Evolutionary conservation across 2,329 filamentous ascomycete genomes (phyloP), one percentile per base, ranked within the genome.

Genomic region (Ophiocordyceps unilateralis): DNA sequence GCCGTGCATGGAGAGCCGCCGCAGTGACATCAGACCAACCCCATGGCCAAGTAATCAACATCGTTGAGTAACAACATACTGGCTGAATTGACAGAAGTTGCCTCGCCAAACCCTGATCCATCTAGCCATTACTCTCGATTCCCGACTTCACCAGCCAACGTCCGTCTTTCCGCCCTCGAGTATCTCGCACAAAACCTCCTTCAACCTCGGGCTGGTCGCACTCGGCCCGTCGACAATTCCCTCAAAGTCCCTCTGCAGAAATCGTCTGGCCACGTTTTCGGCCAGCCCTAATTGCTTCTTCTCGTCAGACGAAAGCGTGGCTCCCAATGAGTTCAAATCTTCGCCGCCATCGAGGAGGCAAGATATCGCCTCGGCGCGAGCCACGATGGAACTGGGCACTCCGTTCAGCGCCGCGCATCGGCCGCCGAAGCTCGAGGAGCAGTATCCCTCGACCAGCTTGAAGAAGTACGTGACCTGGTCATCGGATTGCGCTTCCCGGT

Each of bases 321-420:
- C 75, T 58, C 83, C 94, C 19, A 78, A 74, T 24, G 76, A 70
- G 6, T 81, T 73, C 2, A 96, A 65, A 57, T 93, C 83, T 53
- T 89, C 82, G 7, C 86, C 83, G 41, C 70, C 74, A 15, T 76
- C 74, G 28, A 81, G 67, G 15, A 91, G 64, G 7, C 75, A 58
- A 20, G 81, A 75, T 30, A 98, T 69, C 8, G 79, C 72, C 48
- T 86, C 80, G 0, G 89, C 87, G 44, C 88, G 75, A 15, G 80
- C 65, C 7, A 95, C 72, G 10, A 96, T 74, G 5, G 71, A 68
- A 17, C 62, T 54, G 24, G 85, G 79, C 14, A 98, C 77, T 1
- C 88, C 88, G 52, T 93, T 95, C 58, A 93, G 74, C 4, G 78
- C 78, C 23, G 91, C 91, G 55, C 91, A 96, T 59, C 74, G 72